These are phyloP conservation scores for Eimeria praecox DNA, from an alignment of 169 alveolate species.

Conservation along the genomic window DNA sequence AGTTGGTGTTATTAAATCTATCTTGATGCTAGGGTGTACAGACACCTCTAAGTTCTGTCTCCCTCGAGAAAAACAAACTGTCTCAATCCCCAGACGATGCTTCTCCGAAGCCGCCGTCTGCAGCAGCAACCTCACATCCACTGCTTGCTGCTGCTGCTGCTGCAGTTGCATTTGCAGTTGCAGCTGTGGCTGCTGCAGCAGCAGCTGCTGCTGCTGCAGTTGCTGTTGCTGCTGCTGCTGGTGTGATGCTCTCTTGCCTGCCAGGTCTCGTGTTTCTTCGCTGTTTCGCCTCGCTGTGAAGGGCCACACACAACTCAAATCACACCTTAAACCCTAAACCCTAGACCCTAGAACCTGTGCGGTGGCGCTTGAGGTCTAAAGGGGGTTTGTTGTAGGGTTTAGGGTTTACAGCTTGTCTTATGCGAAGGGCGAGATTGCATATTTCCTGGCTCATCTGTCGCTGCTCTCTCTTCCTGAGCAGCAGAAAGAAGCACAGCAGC, in stretches of 20 bases:
- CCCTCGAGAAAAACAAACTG: background rate
- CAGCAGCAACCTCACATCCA: background rate
- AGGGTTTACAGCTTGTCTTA: constrained; percentile 4
- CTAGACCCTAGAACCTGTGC: background rate
- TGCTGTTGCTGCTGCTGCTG: background rate
- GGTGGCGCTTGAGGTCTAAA: background rate
- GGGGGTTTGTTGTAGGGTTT: background rate
- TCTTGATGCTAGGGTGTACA: background rate
- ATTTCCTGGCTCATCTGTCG: background rate
- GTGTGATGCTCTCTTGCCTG: background rate
- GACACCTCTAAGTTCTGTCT: background rate
- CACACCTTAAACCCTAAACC: constrained; percentile 31
- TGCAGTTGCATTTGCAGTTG: too few relatives aligned
- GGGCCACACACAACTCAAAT: background rate
- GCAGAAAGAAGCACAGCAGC: background rate
- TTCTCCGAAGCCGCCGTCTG: background rate
- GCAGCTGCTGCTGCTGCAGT: background rate
- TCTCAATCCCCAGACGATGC: background rate
- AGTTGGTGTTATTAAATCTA: background rate
- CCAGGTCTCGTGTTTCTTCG: background rate
- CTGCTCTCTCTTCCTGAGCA: constrained; percentile 15
- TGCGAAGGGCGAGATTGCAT: background rate
- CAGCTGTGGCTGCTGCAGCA: background rate
- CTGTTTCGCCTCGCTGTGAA: constrained; percentile 15
- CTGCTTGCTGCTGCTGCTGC: constrained; percentile 18